phyloP scores from a whole-genome alignment of 139 green algal genomes.

The Chlorella sp. region DNA sequence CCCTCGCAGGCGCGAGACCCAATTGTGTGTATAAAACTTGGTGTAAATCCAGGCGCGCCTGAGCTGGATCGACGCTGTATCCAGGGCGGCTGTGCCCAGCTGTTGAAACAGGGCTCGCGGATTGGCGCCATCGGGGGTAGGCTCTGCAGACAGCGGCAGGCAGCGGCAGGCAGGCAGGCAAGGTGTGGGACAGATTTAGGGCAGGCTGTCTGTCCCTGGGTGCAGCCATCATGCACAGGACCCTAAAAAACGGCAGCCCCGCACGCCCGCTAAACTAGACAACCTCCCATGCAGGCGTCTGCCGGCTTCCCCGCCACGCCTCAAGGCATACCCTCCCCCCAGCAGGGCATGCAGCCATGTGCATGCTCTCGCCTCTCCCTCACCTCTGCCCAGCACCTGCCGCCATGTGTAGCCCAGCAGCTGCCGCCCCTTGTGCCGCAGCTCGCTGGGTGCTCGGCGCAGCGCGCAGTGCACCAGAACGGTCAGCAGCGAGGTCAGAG shows the following conservation, averaged over 20 bases:
- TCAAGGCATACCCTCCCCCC: too few species aligned
- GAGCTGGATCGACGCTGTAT: background rate
- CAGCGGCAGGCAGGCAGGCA: background rate
- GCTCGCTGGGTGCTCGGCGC: conserved; percentile 30
- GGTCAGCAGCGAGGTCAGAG: background rate
- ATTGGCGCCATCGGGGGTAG: background rate
- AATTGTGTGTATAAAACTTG: background rate
- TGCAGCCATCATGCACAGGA: too few species aligned
- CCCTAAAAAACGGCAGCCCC: too few species aligned
- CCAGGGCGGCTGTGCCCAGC: background rate
- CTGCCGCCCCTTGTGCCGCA: conserved; percentile 3
- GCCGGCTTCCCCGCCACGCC: too few species aligned
- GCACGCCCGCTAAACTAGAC: too few species aligned
- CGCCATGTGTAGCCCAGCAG: conserved; percentile 14
- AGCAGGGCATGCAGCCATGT: background rate
- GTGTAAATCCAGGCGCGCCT: background rate
- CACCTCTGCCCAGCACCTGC: conserved; percentile 26
- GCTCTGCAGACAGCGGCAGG: background rate
- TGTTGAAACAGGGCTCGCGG: conserved; percentile 4
- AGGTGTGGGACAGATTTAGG: background rate
- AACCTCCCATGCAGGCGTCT: too few species aligned
- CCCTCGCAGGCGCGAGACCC: too few species aligned
- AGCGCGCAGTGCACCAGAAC: conserved; percentile 29
- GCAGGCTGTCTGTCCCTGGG: too few species aligned
- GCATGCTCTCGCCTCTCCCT: background rate